Base-by-base conservation (phyloP, 768 basidiomycete species). In the Boletus huronensis region DNA sequence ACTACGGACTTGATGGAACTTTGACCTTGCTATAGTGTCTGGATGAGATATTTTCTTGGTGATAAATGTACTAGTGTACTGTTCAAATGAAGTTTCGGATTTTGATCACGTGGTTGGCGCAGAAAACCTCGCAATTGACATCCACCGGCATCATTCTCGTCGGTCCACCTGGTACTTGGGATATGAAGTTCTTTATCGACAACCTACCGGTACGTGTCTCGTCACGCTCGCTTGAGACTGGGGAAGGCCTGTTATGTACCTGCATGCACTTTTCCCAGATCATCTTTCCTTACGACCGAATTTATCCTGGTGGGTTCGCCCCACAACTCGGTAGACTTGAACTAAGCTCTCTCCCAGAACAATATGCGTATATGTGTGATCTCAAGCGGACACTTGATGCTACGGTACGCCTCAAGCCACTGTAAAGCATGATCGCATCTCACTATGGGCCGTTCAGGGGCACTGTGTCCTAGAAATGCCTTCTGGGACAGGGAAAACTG, bases 391-490 rank as follows among this genome's bases (percentile, higher is more conserved):
- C 96, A 2, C 81, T 99, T 17, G 97, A 99, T 74, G 95, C 94
- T 34, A 87, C 91, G 55, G 95, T 94, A 70, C 57, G 76, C 64
- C 42, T 31, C 26, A 34, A 34, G 34, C 21, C 17, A 9, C 40
- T 16, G 38, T 43, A 32, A 35, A 34, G 28, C 17, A 29, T 46
- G 23, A 19, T 9, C 14, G n/a, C 46, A 52, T 36, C 36, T 44
- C 36, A 54, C 28, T 16, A n/a, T 14, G 42, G 54, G 32, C 36
- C 40, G 35, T 62, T 35, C 66, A 98, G 94, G 97, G 97, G 47
- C 97, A 99, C 63, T 98, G 97, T 70, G 93, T 98, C n/a, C 81
- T 99, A 35, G 97, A 99, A 77, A 99, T 99, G 97, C 97, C 97
- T 58, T 98, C 97, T 11, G 97, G 97, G 16, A 99, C 97, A 21